Base-by-base conservation (phyloP, 768 basidiomycete genomes). In the Dentipellis fragilis region DNA sequence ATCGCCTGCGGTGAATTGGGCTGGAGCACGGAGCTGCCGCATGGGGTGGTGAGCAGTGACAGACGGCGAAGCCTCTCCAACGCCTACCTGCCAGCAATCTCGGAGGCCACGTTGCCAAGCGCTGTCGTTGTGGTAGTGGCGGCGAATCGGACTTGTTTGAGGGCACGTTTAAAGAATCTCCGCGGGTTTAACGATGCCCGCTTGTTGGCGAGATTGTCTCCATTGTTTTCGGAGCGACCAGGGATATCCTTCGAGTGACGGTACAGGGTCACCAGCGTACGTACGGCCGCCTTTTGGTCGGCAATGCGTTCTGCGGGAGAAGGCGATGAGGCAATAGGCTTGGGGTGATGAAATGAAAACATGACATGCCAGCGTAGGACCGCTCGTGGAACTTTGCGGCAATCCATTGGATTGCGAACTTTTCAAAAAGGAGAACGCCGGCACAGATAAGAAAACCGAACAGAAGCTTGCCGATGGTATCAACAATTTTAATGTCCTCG, bases 371-470 rank as follows among this genome's bases (percentile, higher is more conserved):
- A 46, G 79, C 79, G 62, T 86, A 90, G 6, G 83, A 85, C 50
- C 82, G 72, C 65, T 89, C 85, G 65, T 92, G 89, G 68, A 90
- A 92, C 65, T 89, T 87, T 47, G 74, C 76, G 48, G 85, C 85
- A 62, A 95, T 92, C 75, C 83, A 83, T 67, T 94, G 93, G 49
- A 96, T 88, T 12, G 85, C 68, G 57, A 93, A 80, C 65, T 96
- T 96, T 68, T 93, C 91, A 54, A 79, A 84, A 10, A 87, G 75
- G 6, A 93, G 77, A 22, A 92, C 74, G 23, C 77, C 77, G 0
- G 85, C 68, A 64, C 83, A 88, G 49, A 93, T 64, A 64, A 83
- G 78, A 50, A 87, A 66, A 8, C 83, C 88, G 64, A 93, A 92
- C 7, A 90, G 73, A 23, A 92, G 69, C 65, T 83, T 84, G 3